These are phyloP conservation scores for Diaporthe sp. DNA, from an alignment of 2,329 filamentous ascomycete species.

Conservation along the genomic window DNA sequence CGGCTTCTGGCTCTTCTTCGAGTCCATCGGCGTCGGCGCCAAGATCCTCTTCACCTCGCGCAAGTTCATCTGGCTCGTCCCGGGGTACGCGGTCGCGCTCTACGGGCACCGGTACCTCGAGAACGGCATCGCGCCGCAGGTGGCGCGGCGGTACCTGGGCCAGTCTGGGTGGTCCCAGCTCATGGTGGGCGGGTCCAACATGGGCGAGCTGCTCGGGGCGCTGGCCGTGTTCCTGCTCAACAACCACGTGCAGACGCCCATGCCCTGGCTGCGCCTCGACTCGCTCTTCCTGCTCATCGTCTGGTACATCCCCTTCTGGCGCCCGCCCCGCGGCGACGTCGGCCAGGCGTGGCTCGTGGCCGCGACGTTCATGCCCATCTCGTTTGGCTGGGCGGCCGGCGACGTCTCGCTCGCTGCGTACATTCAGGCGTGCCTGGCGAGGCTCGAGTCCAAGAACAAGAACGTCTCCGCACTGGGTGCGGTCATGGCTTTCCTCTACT, in stretches of 20 bases:
- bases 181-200: conserved; percentile 63
- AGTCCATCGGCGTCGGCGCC: conserved; percentile 59
- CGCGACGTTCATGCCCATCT: conserved; percentile 59
- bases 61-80: conserved; percentile 63
- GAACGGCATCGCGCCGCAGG: conserved; percentile 59
- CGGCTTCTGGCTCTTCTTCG: conserved; percentile 58
- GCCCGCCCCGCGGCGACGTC: conserved; percentile 54
- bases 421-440: conserved; percentile 62
- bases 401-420: conserved; percentile 64
- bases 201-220: conserved; percentile 63
- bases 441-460: conserved; percentile 56
- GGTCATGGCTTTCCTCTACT: conserved; percentile 65
- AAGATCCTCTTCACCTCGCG: conserved; percentile 60
- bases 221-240: conserved; percentile 62
- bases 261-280: conserved; percentile 63
- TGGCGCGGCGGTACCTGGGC: conserved; percentile 60
- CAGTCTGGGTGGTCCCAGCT: conserved; percentile 63
- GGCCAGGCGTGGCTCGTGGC: conserved; percentile 60
- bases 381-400: conserved; percentile 64
- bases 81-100: conserved; percentile 61
- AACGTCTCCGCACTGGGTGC: conserved; percentile 62
- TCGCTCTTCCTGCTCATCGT: conserved; percentile 59
- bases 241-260: conserved; percentile 61
- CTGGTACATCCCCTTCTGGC: conserved; percentile 63
- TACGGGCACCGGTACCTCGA: conserved; percentile 65